These are phyloP conservation scores for Aspergillus novofumigatus DNA, from an alignment of 2,329 filamentous ascomycete species.

Conservation along the genomic window DNA sequence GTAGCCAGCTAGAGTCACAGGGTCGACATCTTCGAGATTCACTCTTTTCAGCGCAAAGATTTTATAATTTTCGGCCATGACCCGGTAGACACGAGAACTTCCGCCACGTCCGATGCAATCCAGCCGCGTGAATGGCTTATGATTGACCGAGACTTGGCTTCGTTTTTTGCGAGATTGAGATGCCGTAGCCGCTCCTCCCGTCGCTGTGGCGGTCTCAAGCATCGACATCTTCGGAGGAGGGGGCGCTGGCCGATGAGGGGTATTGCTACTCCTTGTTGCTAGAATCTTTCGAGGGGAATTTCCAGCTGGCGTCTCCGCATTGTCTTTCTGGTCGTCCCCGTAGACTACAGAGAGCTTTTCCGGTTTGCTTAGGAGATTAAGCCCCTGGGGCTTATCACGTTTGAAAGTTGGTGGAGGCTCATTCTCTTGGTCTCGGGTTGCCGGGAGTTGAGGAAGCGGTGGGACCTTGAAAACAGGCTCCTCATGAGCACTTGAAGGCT, in stretches of 20 bases:
- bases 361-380: slow-evolving; percentile 54
- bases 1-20: slow-evolving; percentile 75
- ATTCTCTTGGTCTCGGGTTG: slow-evolving; percentile 78
- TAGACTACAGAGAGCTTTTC: slow-evolving; percentile 52
- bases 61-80: slow-evolving; percentile 95
- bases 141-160: slow-evolving; percentile 82
- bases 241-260: slow-evolving; percentile 70
- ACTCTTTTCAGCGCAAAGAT: slow-evolving; percentile 93
- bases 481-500: slow-evolving; percentile 38
- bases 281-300: slow-evolving; percentile 46
- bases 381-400: slow-evolving; percentile 53
- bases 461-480: slow-evolving; percentile 58
- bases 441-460: slow-evolving; percentile 55
- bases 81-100: slow-evolving; percentile 89
- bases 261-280: slow-evolving; percentile 58
- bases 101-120: slow-evolving; percentile 90
- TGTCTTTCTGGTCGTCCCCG: slow-evolving; percentile 40
- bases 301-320: slow-evolving; percentile 44
- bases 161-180: slow-evolving; percentile 70
- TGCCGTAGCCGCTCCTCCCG: slow-evolving; percentile 73
- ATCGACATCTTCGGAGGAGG: slow-evolving; percentile 97
- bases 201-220: slow-evolving; percentile 82
- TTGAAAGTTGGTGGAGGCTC: slow-evolving; percentile 68
- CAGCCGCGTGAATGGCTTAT: slow-evolving; percentile 82
- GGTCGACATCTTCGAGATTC: slow-evolving; percentile 83